Base-by-base conservation (phyloP, 2,329 filamentous ascomycete genomes). In the Ceratocystis variospora region DNA sequence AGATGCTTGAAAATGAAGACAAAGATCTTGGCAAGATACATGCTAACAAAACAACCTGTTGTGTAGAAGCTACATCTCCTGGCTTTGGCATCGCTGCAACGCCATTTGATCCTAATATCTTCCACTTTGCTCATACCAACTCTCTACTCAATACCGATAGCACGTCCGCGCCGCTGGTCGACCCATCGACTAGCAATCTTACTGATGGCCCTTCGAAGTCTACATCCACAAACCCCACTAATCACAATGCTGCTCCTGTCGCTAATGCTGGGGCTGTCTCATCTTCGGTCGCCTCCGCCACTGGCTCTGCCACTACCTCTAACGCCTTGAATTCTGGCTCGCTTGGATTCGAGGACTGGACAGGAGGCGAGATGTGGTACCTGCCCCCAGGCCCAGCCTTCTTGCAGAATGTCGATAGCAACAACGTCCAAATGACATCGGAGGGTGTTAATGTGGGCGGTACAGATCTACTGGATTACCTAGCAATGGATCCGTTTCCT, bases 371-470 rank as follows among this genome's bases (percentile, higher is more conserved):
- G 71, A 84, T 87, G 81, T 87, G 84, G 84, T 87, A 87, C 71
- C 77, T 87, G 0, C 84, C 84, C 0, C 78, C 84, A 0, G 84
- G 84, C 0, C 78, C 84, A 1, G 83, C 83, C 3, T 83, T 87
- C 67, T 87, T 85, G 73, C 83, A 86, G 71, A 86, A 85, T 71
- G 79, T 86, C 71, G 82, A 81, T 68, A 83, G 83, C 69, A 79
- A 79, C 44, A 79, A 79, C 5, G 83, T 87, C 8, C 83, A 83
- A 55, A 86, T 87, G 82, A 87, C 84, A 2, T 82, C 84, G 7
- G 84, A 87, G 70, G 84, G 84, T 33, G 81, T 87, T 62, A 86
- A 86, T 70, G 82, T 87, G 1, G 84, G 84, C 8, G 85, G 85
- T 0, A 77, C 87, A 41, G 85, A 88, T 71, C 72, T 88, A 70